Evolutionary conservation across 1,139 yeast species (phyloP).

Genomic region (Hemisphaericaspora subhashii): DNA sequence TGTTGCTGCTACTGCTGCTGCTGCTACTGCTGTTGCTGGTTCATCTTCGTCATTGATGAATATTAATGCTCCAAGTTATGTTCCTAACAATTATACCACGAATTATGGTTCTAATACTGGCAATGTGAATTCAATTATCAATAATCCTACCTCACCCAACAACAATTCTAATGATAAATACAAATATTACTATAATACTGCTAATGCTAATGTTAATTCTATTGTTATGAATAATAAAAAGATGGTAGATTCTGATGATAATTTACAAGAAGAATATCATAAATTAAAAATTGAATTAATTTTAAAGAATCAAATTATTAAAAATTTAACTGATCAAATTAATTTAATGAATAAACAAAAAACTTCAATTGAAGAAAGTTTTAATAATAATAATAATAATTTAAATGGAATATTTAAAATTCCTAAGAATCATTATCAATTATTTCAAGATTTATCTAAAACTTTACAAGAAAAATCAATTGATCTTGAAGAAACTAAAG

Average conservation of each 20-base stretch:
- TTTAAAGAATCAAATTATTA: slow-evolving; percentile 36
- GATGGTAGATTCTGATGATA: neutral
- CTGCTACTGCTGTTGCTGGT: too few species aligned
- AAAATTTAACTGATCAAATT: slow-evolving; percentile 34
- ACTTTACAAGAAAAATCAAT: slow-evolving; percentile 51
- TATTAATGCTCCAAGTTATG: slow-evolving; percentile 32
- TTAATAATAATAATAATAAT: slow-evolving; percentile 1
- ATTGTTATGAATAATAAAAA: slow-evolving; percentile 5
- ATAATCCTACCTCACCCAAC: neutral
- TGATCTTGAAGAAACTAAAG: slow-evolving; percentile 61
- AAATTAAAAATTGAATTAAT: slow-evolving; percentile 33
- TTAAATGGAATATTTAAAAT: slow-evolving; percentile 20
- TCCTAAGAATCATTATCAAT: slow-evolving; percentile 46
- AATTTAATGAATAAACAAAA: slow-evolving; percentile 18
- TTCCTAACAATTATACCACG: slow-evolving; percentile 18
- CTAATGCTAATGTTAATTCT: too few species aligned
- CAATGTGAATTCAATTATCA: slow-evolving; percentile 22
- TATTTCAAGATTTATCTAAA: slow-evolving; percentile 50
- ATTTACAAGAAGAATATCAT: slow-evolving; percentile 23
- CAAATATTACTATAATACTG: slow-evolving; percentile 1
- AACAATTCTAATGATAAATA: neutral
- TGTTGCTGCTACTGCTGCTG: neutral
- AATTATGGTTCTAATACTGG: slow-evolving; percentile 15
- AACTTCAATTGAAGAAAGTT: slow-evolving; percentile 9
- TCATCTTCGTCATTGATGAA: slow-evolving; percentile 18